Evolutionary conservation across 73 alveolate species (phyloP).

Genomic region (Paramecium sonneborni): DNA sequence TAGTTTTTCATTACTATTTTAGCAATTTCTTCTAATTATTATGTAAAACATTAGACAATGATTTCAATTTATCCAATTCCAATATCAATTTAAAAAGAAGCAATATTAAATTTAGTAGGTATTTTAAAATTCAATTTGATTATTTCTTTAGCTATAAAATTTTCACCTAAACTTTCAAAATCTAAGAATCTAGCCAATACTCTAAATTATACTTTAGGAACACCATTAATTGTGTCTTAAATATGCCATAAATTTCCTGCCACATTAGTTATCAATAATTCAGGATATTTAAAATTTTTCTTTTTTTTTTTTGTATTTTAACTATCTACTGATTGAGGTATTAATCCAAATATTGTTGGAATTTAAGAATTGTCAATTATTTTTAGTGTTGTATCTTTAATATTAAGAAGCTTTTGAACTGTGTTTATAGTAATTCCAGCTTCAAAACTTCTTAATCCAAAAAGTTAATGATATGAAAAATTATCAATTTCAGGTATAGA

Average conservation of each 20-base stretch:
- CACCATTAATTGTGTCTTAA: background rate
- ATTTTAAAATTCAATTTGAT: background rate
- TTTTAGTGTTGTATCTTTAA: background rate
- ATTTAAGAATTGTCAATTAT: background rate
- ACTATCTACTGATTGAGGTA: background rate
- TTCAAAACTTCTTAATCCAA: conserved; percentile 16
- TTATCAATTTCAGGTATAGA: background rate
- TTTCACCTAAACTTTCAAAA: conserved; percentile 11
- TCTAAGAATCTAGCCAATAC: background rate
- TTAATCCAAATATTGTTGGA: background rate
- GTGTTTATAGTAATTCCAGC: conserved; percentile 32
- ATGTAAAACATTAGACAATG: background rate
- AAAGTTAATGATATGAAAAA: background rate
- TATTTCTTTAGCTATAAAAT: background rate
- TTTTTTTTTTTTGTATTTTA: background rate
- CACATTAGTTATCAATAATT: background rate
- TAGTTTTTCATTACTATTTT: background rate
- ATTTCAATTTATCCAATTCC: conserved; percentile 27
- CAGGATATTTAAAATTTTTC: conserved; percentile 12
- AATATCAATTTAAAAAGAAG: background rate
- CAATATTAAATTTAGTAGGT: background rate
- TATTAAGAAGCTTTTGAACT: background rate
- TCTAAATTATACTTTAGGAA: conserved; percentile 25
- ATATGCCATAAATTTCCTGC: conserved; percentile 48
- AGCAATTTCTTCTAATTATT: background rate